Base-by-base conservation (phyloP, 2,329 filamentous ascomycete species). In the Fusarium secorum region DNA sequence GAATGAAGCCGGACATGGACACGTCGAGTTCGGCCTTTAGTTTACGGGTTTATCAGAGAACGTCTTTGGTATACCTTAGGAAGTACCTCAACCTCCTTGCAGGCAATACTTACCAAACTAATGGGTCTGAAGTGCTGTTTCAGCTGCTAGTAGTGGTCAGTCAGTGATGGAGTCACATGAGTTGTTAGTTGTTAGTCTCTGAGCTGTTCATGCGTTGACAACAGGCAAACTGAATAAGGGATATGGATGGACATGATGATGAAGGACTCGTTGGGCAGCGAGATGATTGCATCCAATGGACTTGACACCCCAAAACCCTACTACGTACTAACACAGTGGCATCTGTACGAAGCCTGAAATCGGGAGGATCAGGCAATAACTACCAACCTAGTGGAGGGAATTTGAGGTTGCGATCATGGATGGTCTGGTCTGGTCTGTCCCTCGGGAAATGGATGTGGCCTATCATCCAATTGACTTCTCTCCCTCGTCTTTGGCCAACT, bases 141-240 rank as follows among this genome's bases (percentile, higher is more conserved):
- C 30, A 39, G 38, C 38, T 41, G 18, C 36, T 45, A 24, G 33
- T 24, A 64, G 61, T 63, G 39, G 61, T 8, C 48, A 38, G 33
- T 46, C 24, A 24, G 30, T 35, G 58, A 64, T 55, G 62, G 62
- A 58, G 72, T 71, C 66, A 66, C 49, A 60, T 46, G 67, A 61
- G 64, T 55, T 71, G 53, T 68, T 60, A 64, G 62, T 56, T 61
- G 60, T 66, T 65, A 66, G 63, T 57, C 66, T 72, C 71, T 73
- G 49, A 59, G 54, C 55, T 61, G 60, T 75, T 68, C 54, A 75
- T 75, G 73, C 73, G 60, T 65, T 66, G 68, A 68, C 38, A 46
- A 56, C 42, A 65, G 57, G 49, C 48, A 55, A 46, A 52, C 49
- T 66, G 44, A 54, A 59, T 26, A 61, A 53, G 57, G 46, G 42